Evolutionary conservation across 2,329 filamentous ascomycete species (phyloP).

Genomic region (Fusarium nelsonii): DNA sequence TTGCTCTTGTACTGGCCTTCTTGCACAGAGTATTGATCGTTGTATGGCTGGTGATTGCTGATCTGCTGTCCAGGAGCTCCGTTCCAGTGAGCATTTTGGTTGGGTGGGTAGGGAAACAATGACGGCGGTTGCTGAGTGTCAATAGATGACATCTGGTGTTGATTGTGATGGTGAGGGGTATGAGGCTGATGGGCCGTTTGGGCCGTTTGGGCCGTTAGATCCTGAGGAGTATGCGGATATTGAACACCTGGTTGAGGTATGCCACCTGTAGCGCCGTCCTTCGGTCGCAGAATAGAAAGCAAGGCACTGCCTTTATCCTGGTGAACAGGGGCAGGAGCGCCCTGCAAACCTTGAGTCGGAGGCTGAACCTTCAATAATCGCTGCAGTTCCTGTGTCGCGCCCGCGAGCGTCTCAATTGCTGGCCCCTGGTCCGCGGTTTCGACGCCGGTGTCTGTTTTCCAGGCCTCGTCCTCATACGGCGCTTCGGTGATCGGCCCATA

Average conservation of each 20-base stretch:
- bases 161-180: conserved; percentile 68
- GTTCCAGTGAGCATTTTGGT: conserved; percentile 39
- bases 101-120: conserved; percentile 46
- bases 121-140: conserved; percentile 51
- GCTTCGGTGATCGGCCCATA: conserved; percentile 65
- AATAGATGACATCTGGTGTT: conserved; percentile 56
- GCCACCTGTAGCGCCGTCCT: conserved; percentile 37
- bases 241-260: conserved; percentile 40
- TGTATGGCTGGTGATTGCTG: conserved; percentile 30
- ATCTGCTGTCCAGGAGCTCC: conserved; percentile 29
- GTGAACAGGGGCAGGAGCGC: conserved; percentile 38
- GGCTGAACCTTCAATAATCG: conserved; percentile 68
- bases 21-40: conserved; percentile 32
- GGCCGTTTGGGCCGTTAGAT: conserved; percentile 64
- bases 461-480: conserved; percentile 72
- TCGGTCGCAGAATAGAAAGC: conserved; percentile 65
- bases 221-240: conserved; percentile 65
- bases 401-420: conserved; percentile 62
- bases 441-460: conserved; percentile 53
- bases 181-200: conserved; percentile 64
- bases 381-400: conserved; percentile 65
- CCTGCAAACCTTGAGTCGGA: conserved; percentile 62
- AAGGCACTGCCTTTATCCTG: conserved; percentile 65
- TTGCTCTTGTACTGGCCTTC: conserved; percentile 45
- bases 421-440: conserved; percentile 52